phyloP scores from a whole-genome alignment of 2,329 filamentous ascomycete genomes.

The Alternaria alternata region DNA sequence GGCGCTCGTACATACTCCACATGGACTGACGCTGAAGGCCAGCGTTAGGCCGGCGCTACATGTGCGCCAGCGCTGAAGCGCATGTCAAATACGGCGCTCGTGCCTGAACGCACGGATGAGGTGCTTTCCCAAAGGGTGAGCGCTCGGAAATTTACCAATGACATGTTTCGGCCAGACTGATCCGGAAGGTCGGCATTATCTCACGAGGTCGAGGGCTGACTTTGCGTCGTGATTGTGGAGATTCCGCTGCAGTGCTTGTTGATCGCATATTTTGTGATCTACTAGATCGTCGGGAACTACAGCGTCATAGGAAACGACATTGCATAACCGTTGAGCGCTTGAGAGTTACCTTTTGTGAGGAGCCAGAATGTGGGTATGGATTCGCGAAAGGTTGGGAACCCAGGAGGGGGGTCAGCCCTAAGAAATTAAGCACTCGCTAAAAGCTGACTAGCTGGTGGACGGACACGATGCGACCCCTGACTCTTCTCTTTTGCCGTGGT shows the following conservation, averaged over 20 bases:
- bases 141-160: slow-evolving; percentile 9
- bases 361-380: background rate
- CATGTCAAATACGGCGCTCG: slow-evolving; percentile 15
- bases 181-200: slow-evolving; percentile 7
- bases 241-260: background rate
- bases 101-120: slow-evolving; percentile 24
- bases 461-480: slow-evolving; percentile 26
- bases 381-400: slow-evolving; percentile 1
- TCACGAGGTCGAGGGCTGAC: background rate
- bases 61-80: slow-evolving; percentile 8
- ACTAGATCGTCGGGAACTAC: background rate
- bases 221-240: background rate
- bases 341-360: background rate
- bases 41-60: slow-evolving; percentile 27
- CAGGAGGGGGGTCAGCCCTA: slow-evolving; percentile 9
- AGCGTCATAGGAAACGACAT: background rate
- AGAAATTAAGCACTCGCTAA: slow-evolving; percentile 30
- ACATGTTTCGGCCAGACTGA: slow-evolving; percentile 11
- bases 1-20: slow-evolving; percentile 16
- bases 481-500: background rate
- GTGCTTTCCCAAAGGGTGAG: background rate
- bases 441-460: slow-evolving; percentile 13
- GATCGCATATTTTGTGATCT: background rate
- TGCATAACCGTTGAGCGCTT: background rate
- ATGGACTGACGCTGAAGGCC: slow-evolving; percentile 14